Evolutionary conservation across 768 basidiomycete genomes (phyloP), one percentile per base, ranked within the genome.

Genomic region (Kwoniella botswanensis): DNA sequence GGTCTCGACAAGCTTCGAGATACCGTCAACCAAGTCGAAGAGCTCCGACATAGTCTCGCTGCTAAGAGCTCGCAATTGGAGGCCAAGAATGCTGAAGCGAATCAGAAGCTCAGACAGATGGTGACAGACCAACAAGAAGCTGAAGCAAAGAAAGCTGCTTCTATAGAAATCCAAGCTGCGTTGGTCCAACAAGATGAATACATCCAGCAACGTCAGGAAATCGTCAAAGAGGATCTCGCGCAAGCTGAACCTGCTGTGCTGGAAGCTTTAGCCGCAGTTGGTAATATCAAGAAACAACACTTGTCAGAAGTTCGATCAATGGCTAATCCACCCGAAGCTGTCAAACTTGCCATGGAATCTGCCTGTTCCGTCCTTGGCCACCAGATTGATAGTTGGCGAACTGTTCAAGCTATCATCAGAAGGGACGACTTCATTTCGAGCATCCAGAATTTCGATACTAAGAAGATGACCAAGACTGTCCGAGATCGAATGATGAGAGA

Each of bases 51-150:
- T 85, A 97, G 94, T 82, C 89, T 98, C 50, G 95, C 97, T 2
- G 90, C 91, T 77, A 99, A 99, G 84, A 90, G 93, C 21, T 89
- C 91, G 2, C 94, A 98, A 77, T 88, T 99, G 41, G 89, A 94
- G 81, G 91, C 92, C 26, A 99, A 99, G 86, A 88, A 97, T 77
- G 89, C 89, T 1, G 93, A 98, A 84, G 97, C 97, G 12, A 98
- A 99, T 83, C 93, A 93, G 79, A 99, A 99, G 85, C 88, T 99
- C 52, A 91, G 93, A 83, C 93, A 93, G 68, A 98, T 99, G 96
- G 94, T 99, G 15, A 88, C 93, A 7, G 96, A 98, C 84, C 96
- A 99, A 84, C 96, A 98, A 81, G 96, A 98, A 80, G 97, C 97
- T 2, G 97, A 99, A 79, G 93, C 95, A 82, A 97, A 98, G 88